Evolutionary conservation across 2,329 filamentous ascomycete genomes (phyloP), one percentile per base, ranked within the genome.

Genomic region (Colletotrichum limetticola): DNA sequence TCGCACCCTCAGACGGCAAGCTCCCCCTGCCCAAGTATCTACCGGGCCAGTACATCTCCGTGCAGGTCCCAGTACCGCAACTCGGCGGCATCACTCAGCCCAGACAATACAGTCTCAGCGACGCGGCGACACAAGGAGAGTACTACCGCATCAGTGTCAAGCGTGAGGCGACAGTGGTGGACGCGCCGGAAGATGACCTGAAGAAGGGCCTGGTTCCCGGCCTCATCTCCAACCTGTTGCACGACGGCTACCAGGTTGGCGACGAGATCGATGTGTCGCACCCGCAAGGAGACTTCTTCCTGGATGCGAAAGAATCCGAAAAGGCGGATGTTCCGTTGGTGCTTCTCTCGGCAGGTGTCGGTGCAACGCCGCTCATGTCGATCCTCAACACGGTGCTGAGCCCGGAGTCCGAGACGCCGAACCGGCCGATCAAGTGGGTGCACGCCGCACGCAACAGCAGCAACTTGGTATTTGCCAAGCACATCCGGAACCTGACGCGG

Each of bases 131-230:
- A 4, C 75, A 76, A 28, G 76, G 76, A n/a, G 85, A 86, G 60
- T 88, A 91, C 81, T 94, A 94, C 82, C 89, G 94, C 67, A 91
- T 96, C 83, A 93, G 90, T 76, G 91, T 96, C 74, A 95, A 95
- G 87, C 88, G 85, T 70, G 92, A 90, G 75, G 78, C 79, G 2
- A 75, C 70, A 4, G 61, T 79, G 16, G 77, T 78, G 37, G 70
- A 77, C 32, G 76, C 77, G 5, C 69, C 77, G 2, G 11, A 75
- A 12, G 80, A 83, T 35, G 84, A 84, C 61, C 75, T 81, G 5
- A 78, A 77, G 26, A 69, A 77, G 66, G 78, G 80, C 22, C 81
- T 78, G 65, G 75, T 85, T 2, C 82, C 84, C 1, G 89, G 88
- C 22, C 76, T 89, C 53, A 82, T 91, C 61, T 89, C 88, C 46